Percentiles rank a stretch among this genome's conserved stretches.
Evolutionary conservation across 768 basidiomycete species (phyloP).

Genomic region (Suillus bovinus): DNA sequence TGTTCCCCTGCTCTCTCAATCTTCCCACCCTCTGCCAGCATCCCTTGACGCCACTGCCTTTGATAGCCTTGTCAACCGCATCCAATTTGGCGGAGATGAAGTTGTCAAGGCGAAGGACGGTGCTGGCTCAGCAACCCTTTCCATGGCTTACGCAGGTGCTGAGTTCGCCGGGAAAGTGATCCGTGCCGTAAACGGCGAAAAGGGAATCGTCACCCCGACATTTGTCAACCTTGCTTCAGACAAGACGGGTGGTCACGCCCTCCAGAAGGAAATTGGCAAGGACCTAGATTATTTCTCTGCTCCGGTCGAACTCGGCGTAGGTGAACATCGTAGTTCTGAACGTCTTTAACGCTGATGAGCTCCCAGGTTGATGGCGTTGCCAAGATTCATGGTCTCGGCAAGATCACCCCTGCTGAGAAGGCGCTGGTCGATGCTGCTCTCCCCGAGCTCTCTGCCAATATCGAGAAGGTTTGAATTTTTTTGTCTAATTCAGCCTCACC

Average conservation of each 20-base stretch:
- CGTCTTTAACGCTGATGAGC: background rate
- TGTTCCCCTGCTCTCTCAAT: constrained; percentile 91
- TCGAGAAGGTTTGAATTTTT: constrained; percentile 56
- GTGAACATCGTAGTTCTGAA: constrained; percentile 14
- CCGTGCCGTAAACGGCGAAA: constrained; percentile 84
- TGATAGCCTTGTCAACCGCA: constrained; percentile 73
- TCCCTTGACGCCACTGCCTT: constrained; percentile 45
- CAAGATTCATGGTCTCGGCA: constrained; percentile 81
- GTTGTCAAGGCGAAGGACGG: constrained; percentile 98
- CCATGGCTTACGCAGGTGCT: constrained; percentile 94
- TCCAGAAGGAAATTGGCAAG: constrained; percentile 75
- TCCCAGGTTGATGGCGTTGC: constrained; percentile 76
- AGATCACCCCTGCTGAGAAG: constrained; percentile 69
- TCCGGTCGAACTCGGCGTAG: constrained; percentile 84
- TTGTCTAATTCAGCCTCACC: background rate
- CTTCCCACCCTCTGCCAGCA: constrained; percentile 74
- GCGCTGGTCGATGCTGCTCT: constrained; percentile 78
- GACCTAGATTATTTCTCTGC: constrained; percentile 88
- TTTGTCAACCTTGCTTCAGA: constrained; percentile 83
- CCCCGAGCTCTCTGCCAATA: constrained; percentile 75
- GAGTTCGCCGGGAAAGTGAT: constrained; percentile 86
- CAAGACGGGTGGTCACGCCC: constrained; percentile 63
- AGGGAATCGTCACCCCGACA: constrained; percentile 80
- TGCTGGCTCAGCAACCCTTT: constrained; percentile 90
- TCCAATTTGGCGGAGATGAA: constrained; percentile 96